These are phyloP conservation scores for Poa pratensis DNA, from an alignment of 176 grass and related monocot genomes.

Conservation along the genomic window DNA sequence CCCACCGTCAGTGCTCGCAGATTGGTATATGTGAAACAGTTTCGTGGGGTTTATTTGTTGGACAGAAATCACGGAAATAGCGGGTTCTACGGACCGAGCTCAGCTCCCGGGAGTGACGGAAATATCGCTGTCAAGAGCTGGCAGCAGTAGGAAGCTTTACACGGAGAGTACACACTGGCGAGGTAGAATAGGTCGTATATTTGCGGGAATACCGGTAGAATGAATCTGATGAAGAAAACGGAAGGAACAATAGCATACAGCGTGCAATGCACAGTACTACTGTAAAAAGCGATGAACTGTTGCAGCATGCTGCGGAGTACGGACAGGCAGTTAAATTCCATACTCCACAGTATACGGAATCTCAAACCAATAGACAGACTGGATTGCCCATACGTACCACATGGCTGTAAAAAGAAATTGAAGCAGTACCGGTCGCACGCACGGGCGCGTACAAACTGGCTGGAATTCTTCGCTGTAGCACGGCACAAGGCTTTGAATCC, in stretches of 20 bases:
- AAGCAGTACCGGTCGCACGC: neutral
- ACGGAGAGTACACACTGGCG: too few relatives aligned
- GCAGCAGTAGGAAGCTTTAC: neutral
- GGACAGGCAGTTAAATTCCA: too few relatives aligned
- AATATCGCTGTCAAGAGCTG: neutral
- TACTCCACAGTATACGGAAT: neutral
- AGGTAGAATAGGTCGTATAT: too few relatives aligned
- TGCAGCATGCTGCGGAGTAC: too few relatives aligned
- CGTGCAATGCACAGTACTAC: too few relatives aligned
- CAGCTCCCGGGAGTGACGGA: neutral
- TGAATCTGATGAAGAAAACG: too few relatives aligned
- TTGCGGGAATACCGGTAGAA: too few relatives aligned
- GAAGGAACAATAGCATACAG: too few relatives aligned
- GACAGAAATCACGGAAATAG: neutral
- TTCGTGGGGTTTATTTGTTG: too few relatives aligned
- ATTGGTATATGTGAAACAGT: too few relatives aligned
- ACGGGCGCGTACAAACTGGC: neutral
- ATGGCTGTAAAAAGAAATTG: neutral
- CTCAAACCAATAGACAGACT: neutral
- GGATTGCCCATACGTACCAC: too few relatives aligned
- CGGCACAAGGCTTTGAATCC: neutral
- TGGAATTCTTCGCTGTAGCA: conserved; percentile 2
- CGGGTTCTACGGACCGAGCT: neutral
- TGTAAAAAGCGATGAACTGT: too few relatives aligned
- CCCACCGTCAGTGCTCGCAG: neutral